phyloP scores from a whole-genome alignment of 345 rosid genomes.

The Acer negundo region DNA sequence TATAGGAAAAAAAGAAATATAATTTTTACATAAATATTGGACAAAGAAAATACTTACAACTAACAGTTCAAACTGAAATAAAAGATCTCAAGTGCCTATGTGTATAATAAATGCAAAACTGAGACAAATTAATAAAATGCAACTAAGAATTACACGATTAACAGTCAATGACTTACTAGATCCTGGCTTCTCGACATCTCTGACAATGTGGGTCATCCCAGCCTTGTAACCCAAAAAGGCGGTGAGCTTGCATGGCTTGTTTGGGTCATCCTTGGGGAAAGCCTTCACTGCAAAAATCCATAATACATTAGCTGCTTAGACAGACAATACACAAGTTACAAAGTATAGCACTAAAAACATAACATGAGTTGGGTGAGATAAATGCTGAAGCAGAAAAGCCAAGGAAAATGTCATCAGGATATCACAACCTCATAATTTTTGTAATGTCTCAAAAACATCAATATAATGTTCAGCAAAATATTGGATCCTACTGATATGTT shows the following conservation, averaged over 20 bases:
- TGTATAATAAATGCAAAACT: not conserved
- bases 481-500: not conserved
- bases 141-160: not conserved
- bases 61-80: too few relatives aligned
- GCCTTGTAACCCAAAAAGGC: constrained; percentile 92
- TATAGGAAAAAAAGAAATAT: constrained; percentile 15
- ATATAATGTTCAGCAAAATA: not conserved
- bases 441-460: too few relatives aligned
- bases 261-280: constrained; percentile 81
- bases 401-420: not conserved
- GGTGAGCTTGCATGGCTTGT: constrained; percentile 79
- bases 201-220: constrained; percentile 92
- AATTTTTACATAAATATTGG: not conserved
- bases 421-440: not conserved
- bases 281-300: constrained; percentile 69
- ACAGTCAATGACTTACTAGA: constrained; percentile 52
- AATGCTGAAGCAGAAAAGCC: not conserved
- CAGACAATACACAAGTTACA: not conserved
- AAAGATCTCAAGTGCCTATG: not conserved
- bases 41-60: not conserved
- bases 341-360: not conserved
- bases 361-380: not conserved
- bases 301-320: too few relatives aligned
- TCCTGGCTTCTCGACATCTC: constrained; percentile 89
- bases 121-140: not conserved